phyloP scores from a whole-genome alignment of 345 rosid species.

The Aquilaria malaccensis region DNA sequence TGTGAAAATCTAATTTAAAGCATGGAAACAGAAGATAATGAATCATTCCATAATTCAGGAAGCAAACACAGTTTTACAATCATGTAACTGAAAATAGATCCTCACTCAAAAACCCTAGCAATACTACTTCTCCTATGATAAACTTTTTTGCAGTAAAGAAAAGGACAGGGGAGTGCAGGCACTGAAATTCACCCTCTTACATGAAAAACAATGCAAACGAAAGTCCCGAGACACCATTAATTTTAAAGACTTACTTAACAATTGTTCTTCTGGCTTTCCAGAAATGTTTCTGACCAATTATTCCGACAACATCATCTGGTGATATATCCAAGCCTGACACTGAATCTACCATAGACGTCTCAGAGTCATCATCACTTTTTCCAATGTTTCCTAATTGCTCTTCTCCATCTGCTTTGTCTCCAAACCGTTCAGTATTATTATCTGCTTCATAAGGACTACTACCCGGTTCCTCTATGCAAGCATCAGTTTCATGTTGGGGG shows the following conservation, averaged over 20 bases:
- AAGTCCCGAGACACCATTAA: too few species aligned
- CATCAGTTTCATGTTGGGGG: constrained; percentile 18
- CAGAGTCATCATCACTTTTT: constrained; percentile 46
- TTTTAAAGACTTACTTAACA: constrained; percentile 58
- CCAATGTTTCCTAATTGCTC: constrained; percentile 34
- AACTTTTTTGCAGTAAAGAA: too few species aligned
- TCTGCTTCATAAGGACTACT: constrained; percentile 27
- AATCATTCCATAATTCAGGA: too few species aligned
- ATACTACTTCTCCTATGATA: too few species aligned
- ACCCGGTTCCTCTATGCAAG: constrained; percentile 24
- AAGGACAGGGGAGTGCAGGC: too few species aligned
- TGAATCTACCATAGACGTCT: constrained; percentile 67
- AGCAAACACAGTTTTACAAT: too few species aligned
- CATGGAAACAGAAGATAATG: too few species aligned
- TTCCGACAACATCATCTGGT: constrained; percentile 86
- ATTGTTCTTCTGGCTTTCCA: constrained; percentile 92
- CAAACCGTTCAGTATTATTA: constrained; percentile 20
- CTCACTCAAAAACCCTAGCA: too few species aligned
- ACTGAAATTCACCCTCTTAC: too few species aligned
- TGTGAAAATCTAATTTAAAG: too few species aligned
- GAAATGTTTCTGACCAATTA: constrained; percentile 81
- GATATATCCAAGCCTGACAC: constrained; percentile 44
- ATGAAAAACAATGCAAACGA: neutral
- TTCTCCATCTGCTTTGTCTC: constrained; percentile 23
- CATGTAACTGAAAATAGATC: too few species aligned